Evolutionary conservation across 2,329 filamentous ascomycete genomes (phyloP).

Genomic region (Colletotrichum ledebouriae): DNA sequence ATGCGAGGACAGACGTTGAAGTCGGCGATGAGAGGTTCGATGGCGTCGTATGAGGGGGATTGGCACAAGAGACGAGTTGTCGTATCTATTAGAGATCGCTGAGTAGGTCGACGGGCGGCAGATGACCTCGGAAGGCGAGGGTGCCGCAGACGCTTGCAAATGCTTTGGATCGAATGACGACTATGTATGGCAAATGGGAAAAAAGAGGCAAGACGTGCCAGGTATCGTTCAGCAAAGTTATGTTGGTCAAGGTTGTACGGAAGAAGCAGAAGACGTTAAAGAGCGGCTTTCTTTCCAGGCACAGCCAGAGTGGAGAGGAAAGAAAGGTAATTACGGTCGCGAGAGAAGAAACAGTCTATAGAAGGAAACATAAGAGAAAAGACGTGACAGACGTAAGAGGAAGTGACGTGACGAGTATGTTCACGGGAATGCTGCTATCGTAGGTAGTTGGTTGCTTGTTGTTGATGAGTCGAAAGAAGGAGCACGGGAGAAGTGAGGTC

Average conservation of each 20-base stretch:
- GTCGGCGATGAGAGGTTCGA: constrained; percentile 6
- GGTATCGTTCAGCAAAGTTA: constrained; percentile 11
- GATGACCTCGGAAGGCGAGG: constrained; percentile 22
- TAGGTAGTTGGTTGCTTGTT: constrained; percentile 34
- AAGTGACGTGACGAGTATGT: constrained; percentile 41
- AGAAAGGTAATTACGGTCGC: constrained; percentile 26
- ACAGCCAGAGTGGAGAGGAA: constrained; percentile 38
- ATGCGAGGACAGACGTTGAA: constrained; percentile 4
- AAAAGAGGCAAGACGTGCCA: constrained; percentile 20
- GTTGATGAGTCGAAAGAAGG: constrained; percentile 40
- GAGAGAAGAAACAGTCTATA: constrained; percentile 33
- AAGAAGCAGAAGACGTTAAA: constrained; percentile 35
- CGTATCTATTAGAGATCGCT: constrained; percentile 32
- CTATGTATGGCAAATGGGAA: constrained; percentile 18
- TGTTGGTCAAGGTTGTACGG: constrained; percentile 38
- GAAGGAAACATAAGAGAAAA: constrained; percentile 41
- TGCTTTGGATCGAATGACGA: constrained; percentile 25
- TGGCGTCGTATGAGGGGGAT: constrained; percentile 20
- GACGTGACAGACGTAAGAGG: constrained; percentile 34
- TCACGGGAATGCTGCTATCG: constrained; percentile 40
- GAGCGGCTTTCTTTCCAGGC: constrained; percentile 41
- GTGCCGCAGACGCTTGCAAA: constrained; percentile 27
- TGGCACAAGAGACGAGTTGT: constrained; percentile 17
- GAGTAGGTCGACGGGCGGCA: constrained; percentile 28
- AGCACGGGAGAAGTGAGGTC: constrained; percentile 39